Conservation (phyloP, 306 rosid species). For the Inga laurina region DNA sequence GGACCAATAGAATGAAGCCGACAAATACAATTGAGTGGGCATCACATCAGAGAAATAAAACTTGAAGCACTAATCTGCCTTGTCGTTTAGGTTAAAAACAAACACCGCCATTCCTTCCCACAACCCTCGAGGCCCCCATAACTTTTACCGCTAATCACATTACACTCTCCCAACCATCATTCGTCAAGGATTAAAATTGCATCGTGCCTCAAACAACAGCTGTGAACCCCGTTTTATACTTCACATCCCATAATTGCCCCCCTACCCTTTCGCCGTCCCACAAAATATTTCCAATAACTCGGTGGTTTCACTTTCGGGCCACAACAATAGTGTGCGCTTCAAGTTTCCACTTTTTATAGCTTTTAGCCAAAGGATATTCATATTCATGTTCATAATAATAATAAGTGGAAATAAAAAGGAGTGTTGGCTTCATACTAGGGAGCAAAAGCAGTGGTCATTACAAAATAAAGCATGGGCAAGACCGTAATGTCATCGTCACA, state of each 20-base stretch:
- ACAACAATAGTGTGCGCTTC: neutral
- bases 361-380: slow-evolving; percentile 20
- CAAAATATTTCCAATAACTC: neutral
- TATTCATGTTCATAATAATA: neutral
- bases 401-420: slow-evolving; percentile 29
- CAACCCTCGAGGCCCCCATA: neutral
- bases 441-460: slow-evolving; percentile 57
- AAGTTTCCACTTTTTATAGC: slow-evolving; percentile 1
- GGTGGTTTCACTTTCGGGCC: neutral
- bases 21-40: neutral
- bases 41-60: neutral
- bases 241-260: slow-evolving; percentile 39
- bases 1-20: neutral
- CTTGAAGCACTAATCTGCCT: neutral
- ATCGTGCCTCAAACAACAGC: neutral
- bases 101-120: slow-evolving; percentile 26
- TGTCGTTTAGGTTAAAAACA: slow-evolving; percentile 40
- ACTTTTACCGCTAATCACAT: neutral
- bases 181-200: neutral
- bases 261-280: slow-evolving; percentile 28
- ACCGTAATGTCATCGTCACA: slow-evolving; percentile 18
- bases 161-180: neutral
- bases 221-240: too few relatives aligned
- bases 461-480: slow-evolving; percentile 43
- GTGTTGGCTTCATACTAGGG: slow-evolving; percentile 57